A percentile compares a stretch with the other conserved stretches of the same genome.
Evolutionary conservation across 768 basidiomycete species (phyloP).

Genomic region (Auricularia sp.): DNA sequence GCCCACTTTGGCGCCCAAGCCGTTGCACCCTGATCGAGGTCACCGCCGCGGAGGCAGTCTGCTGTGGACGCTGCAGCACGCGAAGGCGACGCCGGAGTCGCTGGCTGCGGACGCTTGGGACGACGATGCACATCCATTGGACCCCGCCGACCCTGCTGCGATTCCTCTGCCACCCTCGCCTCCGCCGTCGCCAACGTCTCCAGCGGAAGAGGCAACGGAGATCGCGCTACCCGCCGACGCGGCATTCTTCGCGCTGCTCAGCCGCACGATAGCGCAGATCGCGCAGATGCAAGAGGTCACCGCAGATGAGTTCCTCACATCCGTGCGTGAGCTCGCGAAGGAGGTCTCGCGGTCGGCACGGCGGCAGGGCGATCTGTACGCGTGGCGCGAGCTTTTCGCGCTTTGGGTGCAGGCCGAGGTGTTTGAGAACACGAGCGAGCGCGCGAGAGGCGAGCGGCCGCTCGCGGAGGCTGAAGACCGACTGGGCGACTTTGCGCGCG

Average conservation of each 20-base stretch:
- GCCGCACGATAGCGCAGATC: constrained; percentile 23
- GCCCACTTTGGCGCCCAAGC: not conserved
- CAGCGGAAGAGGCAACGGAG: constrained; percentile 28
- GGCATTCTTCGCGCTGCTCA: constrained; percentile 70
- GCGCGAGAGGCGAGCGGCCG: constrained; percentile 53
- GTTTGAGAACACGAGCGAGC: constrained; percentile 65
- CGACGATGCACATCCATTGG: not conserved
- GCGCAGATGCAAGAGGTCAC: not conserved
- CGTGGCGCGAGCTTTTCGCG: constrained; percentile 85
- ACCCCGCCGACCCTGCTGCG: not conserved
- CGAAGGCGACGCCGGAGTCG: not conserved
- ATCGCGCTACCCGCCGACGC: constrained; percentile 74
- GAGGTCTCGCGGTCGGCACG: constrained; percentile 22
- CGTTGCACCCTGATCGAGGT: not conserved
- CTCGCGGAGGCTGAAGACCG: constrained; percentile 61
- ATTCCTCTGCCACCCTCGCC: not conserved
- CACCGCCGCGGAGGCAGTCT: not conserved
- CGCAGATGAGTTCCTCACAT: constrained; percentile 30
- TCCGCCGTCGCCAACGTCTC: not conserved
- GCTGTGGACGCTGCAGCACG: not conserved
- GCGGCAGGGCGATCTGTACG: constrained; percentile 51
- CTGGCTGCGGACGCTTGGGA: not conserved
- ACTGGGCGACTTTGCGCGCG: constrained; percentile 50
- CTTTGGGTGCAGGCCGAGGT: constrained; percentile 79
- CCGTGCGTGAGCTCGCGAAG: constrained; percentile 36